These are phyloP conservation scores for Symmetrospora coprosmae DNA, from an alignment of 768 basidiomycete species.

Conservation along the genomic window DNA sequence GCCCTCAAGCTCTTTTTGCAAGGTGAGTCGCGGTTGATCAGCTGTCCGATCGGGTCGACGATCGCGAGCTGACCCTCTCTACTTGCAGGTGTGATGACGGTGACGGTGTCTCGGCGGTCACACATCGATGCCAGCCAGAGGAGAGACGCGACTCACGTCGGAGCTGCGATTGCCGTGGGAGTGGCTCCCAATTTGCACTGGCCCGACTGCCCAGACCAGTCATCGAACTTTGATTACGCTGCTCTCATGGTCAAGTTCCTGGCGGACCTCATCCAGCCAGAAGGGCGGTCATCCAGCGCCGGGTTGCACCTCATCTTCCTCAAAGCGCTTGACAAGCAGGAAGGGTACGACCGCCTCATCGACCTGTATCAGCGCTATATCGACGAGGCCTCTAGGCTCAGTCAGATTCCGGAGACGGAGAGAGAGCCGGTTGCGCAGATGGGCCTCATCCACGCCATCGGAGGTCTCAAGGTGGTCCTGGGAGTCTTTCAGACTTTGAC, in stretches of 20 bases:
- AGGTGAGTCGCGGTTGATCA: background rate
- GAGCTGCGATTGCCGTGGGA: conserved; percentile 54
- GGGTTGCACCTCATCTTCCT: conserved; percentile 72
- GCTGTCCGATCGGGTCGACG: no score
- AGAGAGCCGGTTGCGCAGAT: conserved; percentile 45
- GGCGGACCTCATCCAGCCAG: conserved; percentile 40
- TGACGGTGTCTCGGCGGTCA: conserved; percentile 23
- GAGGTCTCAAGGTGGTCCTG: conserved; percentile 54
- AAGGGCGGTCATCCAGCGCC: background rate
- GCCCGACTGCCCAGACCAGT: conserved; percentile 36
- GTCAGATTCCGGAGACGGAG: conserved; percentile 45
- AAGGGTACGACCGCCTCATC: conserved; percentile 58
- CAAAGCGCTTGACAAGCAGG: conserved; percentile 53
- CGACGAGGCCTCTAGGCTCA: conserved; percentile 47
- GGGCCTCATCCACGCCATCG: conserved; percentile 55
- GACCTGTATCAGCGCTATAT: conserved; percentile 48
- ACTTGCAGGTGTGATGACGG: conserved; percentile 19
- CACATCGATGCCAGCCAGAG: conserved; percentile 43
- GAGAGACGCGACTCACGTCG: conserved; percentile 59
- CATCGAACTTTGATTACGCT: conserved; percentile 44
- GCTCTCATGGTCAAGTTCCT: conserved; percentile 47
- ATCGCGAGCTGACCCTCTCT: no score
- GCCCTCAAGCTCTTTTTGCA: conserved; percentile 27
- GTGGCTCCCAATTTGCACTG: conserved; percentile 48
- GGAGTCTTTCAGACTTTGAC: conserved; percentile 11